Base-by-base conservation (phyloP, 2,329 filamentous ascomycete species). In the Aaosphaeria pasadenensis region DNA sequence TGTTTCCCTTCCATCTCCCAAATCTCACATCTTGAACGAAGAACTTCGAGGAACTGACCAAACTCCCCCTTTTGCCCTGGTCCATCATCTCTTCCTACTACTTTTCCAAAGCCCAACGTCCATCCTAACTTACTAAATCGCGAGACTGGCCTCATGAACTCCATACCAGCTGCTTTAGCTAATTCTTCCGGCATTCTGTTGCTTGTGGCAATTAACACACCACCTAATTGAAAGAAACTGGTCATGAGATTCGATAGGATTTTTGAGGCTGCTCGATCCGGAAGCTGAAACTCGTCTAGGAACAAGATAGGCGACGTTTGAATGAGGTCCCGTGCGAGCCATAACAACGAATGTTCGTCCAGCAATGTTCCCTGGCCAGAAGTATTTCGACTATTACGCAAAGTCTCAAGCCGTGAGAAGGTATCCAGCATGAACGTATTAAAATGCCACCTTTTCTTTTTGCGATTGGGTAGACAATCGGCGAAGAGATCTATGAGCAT, bases 401-500 rank as follows among this genome's bases (percentile, higher is more conserved):
- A 78, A 9, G 78, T 73, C 58, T 92, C 89, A 1, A 94, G 74
- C 44, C 85, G 84, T 1, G 87, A 85, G 42, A 91, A 78, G 0
- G 83, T 84, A 55, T 91, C 85, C 6, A 92, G 75, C 87, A 94
- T 94, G 59, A 94, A 94, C 0, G 87, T 90, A 64, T 89, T 90
- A 71, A 91, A 94, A 63, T 92, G 89, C 84, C 86, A 91, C 50
- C 88, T 76, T 57, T 80, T 77, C 73, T 92, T 92, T 60, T 84
- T 85, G 40, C 77, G 74, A 11, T 83, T 90, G 1, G 89, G 89
- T 4, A 94, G 71, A 44, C 86, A 87, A 44, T 90, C 85, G 11
- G 87, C 87, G n/a, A 94, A 82, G 0, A 94, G 73, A 60, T 92
- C 88, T 11, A 91, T 78, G n/a, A 94, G 78, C 87, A 94, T 91